Base-by-base conservation (phyloP, 306 rosid species). In the Senna siamea region DNA sequence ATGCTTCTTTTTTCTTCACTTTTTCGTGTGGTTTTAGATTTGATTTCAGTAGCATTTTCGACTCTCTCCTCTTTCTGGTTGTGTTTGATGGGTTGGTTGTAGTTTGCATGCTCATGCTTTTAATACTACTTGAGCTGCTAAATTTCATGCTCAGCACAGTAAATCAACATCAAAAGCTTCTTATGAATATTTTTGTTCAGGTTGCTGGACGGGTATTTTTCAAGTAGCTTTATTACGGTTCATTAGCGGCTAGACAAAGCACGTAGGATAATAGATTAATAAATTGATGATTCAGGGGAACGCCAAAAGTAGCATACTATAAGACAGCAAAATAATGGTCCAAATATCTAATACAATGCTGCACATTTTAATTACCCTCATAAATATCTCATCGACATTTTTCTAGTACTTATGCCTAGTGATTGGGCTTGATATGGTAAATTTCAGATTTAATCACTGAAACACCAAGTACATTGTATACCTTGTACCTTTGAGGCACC, bases 31-130 rank as follows among this genome's bases (percentile, higher is more conserved):
- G 8, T 32, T 73, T 69, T 20, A 11, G 50, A 60, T 12, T 32
- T 59, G 57, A 56, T 41, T 75, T 60, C 19, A 20, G n/a, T 78
- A 26, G 26, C 66, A n/a, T 75, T 76, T 80, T 73, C 34, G 70
- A 61, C 23, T 78, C 41, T 73, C 5, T 61, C 48, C 51, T 35
- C 62, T 48, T 61, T 46, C 23, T 32, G 15, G 7, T 30, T 11
- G 20, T n/a, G 35, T 76, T 63, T 73, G 41, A 7, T 40, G 69
- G 64, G 70, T 26, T 78, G 66, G 51, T 74, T 57, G 23, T 55
- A 43, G 18, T 50, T 38, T 78, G 64, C 63, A 62, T 51, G 70
- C 5, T 37, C 12, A 3, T 51, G 62, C 51, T 20, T 47, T 13
- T 48, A 3, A 6, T 60, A 11, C 17, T 50, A 19, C 7, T 20